Base-by-base conservation (phyloP, 345 rosid species). In the Brassica carinata region DNA sequence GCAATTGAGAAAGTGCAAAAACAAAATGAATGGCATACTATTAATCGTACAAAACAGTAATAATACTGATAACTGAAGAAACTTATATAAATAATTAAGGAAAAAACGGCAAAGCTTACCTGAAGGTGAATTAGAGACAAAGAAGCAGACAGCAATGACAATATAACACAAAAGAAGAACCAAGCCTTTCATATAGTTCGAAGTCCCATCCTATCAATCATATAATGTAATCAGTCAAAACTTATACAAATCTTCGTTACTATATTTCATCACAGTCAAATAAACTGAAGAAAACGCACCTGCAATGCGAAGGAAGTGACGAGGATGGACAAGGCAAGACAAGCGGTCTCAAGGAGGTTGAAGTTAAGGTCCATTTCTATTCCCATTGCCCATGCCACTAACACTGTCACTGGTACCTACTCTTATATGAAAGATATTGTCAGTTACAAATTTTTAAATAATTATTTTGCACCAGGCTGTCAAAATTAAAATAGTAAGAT, bases 111-210 rank as follows among this genome's bases (percentile, higher is more conserved):
- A 15, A 59, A 8, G 11, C 89, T 74, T 86, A 92, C 97, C 78
- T 69, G 77, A 75, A 17, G 94, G 89, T 55, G 85, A 79, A 67
- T 84, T 87, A 40, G 85, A 84, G 77, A 95, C 88, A 59, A 90
- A 90, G 82, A 93, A 95, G 75, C 97, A 91, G 0, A 89, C 89
- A 34, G 90, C 89, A 23, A 95, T 93, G 19, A 90, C 92, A 65
- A 89, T 53, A 83, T 95, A 95, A 81, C 92, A 90, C 5, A 93
- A 89, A 81, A 87, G 90, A 66, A 95, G 97, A 77, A 88, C 76
- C 74, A 85, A 61, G 79, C 99, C 98, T 87, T 95, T 93, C 93
- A 95, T 72, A 85, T 91, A 93, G 55, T 95, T 92, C 7, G 99
- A 93, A 45, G 93, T 93, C 67, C 97, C 98, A 86, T 95, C 99